A percentile compares a stretch with the other conserved stretches of the same genome.
Conservation (phyloP, 768 basidiomycete species). For the Kwoniella dejecticola region DNA sequence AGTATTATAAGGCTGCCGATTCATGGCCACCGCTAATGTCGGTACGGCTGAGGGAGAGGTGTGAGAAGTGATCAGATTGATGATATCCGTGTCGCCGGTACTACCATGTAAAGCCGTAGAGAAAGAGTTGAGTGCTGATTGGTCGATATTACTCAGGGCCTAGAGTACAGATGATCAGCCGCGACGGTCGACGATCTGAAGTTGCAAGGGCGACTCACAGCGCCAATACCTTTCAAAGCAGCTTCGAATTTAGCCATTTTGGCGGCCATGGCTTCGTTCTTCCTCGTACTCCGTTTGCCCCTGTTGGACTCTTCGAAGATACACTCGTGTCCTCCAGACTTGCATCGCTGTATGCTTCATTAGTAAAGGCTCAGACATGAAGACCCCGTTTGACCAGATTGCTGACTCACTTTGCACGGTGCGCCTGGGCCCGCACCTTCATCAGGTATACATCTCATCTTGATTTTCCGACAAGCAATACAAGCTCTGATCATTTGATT, state of each 20-base stretch:
- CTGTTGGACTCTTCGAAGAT: conserved; percentile 96
- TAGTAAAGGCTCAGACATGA: background rate
- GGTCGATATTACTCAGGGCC: conserved; percentile 46
- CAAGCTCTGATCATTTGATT: too few species aligned
- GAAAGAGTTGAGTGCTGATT: conserved; percentile 45
- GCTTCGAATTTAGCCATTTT: conserved; percentile 44
- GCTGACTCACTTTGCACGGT: conserved; percentile 46
- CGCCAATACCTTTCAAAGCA: conserved; percentile 42
- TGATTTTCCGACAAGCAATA: conserved; percentile 51
- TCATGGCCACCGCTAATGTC: conserved; percentile 45
- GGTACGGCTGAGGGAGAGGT: conserved; percentile 42
- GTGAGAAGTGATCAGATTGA: conserved; percentile 48
- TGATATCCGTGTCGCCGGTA: conserved; percentile 42
- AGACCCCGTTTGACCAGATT: conserved; percentile 44
- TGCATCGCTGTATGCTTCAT: conserved; percentile 41
- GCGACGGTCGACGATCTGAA: background rate
- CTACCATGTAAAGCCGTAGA: conserved; percentile 38
- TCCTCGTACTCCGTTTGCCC: conserved; percentile 71
- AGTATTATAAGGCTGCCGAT: conserved; percentile 30
- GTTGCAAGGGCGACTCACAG: conserved; percentile 30
- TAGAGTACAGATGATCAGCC: conserved; percentile 2
- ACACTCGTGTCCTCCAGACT: conserved; percentile 67
- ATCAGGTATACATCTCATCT: conserved; percentile 55
- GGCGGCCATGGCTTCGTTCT: conserved; percentile 48
- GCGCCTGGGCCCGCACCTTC: conserved; percentile 39